Conservation (phyloP, 345 rosid species). For the Melaleuca quinquenervia region DNA sequence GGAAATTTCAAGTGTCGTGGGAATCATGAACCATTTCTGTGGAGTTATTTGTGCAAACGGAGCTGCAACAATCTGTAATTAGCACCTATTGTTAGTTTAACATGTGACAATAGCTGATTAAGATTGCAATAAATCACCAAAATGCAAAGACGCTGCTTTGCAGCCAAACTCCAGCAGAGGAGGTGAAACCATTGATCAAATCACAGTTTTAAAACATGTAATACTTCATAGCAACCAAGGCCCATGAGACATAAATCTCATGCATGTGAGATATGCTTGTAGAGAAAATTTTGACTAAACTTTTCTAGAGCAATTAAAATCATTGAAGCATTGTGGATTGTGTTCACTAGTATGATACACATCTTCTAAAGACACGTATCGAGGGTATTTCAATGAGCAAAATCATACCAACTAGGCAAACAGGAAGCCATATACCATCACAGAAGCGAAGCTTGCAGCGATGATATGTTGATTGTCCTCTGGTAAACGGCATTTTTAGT, state of each 20-base stretch:
- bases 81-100: background rate
- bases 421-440: background rate
- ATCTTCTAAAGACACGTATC: background rate
- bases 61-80: background rate
- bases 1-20: background rate
- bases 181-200: background rate
- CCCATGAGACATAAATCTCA: background rate
- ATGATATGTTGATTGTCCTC: background rate
- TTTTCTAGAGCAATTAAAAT: background rate
- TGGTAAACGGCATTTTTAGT: background rate
- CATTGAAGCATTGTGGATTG: background rate
- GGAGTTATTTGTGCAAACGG: background rate
- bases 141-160: background rate
- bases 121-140: background rate
- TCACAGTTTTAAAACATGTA: background rate
- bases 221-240: background rate
- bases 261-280: background rate
- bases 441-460: background rate
- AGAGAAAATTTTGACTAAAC: background rate
- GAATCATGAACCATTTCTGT: background rate
- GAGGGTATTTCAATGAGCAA: background rate
- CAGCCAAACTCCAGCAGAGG: background rate
- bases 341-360: background rate
- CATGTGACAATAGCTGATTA: background rate
- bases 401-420: background rate